Conservation (phyloP, 345 rosid species). For the Gossypium australe region DNA sequence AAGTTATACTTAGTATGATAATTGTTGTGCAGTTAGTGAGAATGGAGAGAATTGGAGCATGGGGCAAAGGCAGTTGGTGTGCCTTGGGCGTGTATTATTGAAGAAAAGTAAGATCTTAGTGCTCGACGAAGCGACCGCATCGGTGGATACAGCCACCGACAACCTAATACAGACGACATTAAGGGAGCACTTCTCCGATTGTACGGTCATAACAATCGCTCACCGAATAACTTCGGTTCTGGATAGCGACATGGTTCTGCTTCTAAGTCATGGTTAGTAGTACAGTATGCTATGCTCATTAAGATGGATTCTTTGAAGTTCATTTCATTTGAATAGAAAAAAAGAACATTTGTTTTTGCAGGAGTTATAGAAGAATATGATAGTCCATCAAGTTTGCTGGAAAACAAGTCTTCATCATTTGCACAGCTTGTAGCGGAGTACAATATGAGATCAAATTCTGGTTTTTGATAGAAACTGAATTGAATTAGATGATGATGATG, state of each 20-base stretch:
- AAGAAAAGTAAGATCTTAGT: constrained; percentile 50
- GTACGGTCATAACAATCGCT: constrained; percentile 50
- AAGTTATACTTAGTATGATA: no score
- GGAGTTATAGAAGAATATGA: constrained; percentile 69
- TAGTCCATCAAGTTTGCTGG: constrained; percentile 51
- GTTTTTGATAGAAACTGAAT: constrained; percentile 14
- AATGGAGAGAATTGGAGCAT: constrained; percentile 70
- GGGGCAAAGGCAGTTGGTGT: constrained; percentile 62
- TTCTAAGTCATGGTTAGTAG: constrained; percentile 37
- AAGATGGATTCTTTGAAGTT: background rate
- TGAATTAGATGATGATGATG: background rate
- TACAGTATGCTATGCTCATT: background rate
- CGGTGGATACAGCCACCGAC: constrained; percentile 57
- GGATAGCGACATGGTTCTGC: constrained; percentile 52
- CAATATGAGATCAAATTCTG: constrained; percentile 51
- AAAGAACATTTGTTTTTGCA: constrained; percentile 15
- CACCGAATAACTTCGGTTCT: constrained; percentile 53
- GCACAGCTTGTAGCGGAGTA: constrained; percentile 75
- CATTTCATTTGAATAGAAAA: no score
- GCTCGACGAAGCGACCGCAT: constrained; percentile 67
- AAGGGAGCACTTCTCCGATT: constrained; percentile 36
- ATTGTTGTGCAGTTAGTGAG: constrained; percentile 32
- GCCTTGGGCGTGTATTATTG: constrained; percentile 48
- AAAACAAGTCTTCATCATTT: constrained; percentile 65
- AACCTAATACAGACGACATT: constrained; percentile 50